phyloP scores from a whole-genome alignment of 345 rosid species.

The Turritis glabra region DNA sequence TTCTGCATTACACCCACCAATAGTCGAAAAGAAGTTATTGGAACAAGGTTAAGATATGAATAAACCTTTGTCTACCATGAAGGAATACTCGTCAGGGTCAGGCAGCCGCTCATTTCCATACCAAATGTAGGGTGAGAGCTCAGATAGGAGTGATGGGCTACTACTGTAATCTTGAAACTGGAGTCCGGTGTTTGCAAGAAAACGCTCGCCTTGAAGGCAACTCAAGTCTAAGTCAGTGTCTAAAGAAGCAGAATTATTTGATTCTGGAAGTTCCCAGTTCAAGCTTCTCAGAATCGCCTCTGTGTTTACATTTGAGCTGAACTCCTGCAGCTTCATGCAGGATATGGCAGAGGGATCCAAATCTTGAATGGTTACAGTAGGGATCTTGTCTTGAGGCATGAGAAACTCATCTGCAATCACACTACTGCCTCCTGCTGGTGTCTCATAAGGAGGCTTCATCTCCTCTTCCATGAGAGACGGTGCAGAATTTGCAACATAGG shows the following conservation, averaged over 20 bases:
- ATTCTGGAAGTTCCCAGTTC: conserved; percentile 46
- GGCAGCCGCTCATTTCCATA: conserved; percentile 54
- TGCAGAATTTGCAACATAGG: conserved; percentile 31
- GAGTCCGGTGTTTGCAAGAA: conserved; percentile 49
- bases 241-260: conserved; percentile 33
- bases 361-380: conserved; percentile 29
- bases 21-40: conserved; percentile 29
- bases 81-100: conserved; percentile 61
- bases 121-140: conserved; percentile 57
- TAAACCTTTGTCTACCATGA: conserved; percentile 61
- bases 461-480: conserved; percentile 37
- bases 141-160: conserved; percentile 41
- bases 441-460: conserved; percentile 45
- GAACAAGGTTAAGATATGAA: conserved; percentile 59
- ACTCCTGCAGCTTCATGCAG: conserved; percentile 42
- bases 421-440: conserved; percentile 38
- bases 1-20: conserved; percentile 38
- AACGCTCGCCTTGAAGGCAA: conserved; percentile 56
- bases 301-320: conserved; percentile 42
- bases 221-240: conserved; percentile 52
- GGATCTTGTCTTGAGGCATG: conserved; percentile 39
- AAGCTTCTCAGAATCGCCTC: conserved; percentile 43
- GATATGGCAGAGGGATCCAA: conserved; percentile 34
- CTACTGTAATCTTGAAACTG: conserved; percentile 47
- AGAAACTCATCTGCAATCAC: conserved; percentile 31